A percentile compares a stretch with the other conserved stretches of the same genome.
These are phyloP conservation scores for Cupressus sempervirens DNA, from an alignment of 75 land plant genomes.

Conservation along the genomic window DNA sequence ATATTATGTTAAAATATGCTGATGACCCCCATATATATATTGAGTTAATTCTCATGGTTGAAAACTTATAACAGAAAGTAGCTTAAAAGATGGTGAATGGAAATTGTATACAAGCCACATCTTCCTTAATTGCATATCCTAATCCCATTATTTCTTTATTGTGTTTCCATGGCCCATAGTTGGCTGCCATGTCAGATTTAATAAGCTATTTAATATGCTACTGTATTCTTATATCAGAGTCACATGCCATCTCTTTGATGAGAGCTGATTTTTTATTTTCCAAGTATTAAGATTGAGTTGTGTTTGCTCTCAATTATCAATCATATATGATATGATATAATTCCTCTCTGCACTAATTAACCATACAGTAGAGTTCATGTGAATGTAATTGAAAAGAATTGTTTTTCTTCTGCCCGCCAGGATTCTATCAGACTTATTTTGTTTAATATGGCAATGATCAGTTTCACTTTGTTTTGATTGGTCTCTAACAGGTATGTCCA, in stretches of 20 bases:
- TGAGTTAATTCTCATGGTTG: neutral
- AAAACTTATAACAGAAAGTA: neutral
- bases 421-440: conserved; percentile 4
- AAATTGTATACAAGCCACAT: neutral
- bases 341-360: neutral
- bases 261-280: neutral
- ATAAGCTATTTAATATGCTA: neutral
- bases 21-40: neutral
- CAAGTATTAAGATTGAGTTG: neutral
- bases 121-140: neutral
- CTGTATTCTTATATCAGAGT: neutral
- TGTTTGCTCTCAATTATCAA: neutral
- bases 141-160: neutral
- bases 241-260: neutral
- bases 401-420: neutral
- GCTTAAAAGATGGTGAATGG: neutral
- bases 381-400: neutral
- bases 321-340: neutral
- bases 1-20: neutral
- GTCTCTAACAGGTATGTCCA: conserved; percentile 13
- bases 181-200: neutral
- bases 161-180: neutral
- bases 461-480: neutral
- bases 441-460: neutral
- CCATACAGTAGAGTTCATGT: neutral